A percentile compares a stretch with the other conserved stretches of the same genome.
Conservation (phyloP, 2,329 filamentous ascomycete genomes). For the Exophiala spinifera region DNA sequence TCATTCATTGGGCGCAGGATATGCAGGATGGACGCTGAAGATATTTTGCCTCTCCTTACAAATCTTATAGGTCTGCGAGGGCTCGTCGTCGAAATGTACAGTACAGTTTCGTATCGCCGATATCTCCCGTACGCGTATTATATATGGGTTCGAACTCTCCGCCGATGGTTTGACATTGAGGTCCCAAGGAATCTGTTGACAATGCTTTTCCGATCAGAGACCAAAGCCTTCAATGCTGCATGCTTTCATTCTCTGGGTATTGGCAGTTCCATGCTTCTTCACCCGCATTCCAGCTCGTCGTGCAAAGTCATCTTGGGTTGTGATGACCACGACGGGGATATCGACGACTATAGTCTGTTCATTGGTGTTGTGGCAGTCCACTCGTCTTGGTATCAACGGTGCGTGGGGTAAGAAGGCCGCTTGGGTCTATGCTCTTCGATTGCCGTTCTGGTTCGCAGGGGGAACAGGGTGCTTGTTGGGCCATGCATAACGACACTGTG, state of each 20-base stretch:
- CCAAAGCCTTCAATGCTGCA: background rate
- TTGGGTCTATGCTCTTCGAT: slow-evolving; percentile 8
- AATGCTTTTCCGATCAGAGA: no score
- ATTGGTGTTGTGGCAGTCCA: slow-evolving; percentile 12
- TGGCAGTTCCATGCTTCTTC: slow-evolving; percentile 17
- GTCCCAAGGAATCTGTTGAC: background rate
- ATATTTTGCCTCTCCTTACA: slow-evolving; percentile 12
- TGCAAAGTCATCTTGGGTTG: slow-evolving; percentile 19
- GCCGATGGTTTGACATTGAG: no score
- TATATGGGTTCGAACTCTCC: slow-evolving; percentile 13
- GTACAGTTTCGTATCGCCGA: slow-evolving; percentile 21
- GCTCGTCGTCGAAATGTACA: slow-evolving; percentile 18
- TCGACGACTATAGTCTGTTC: slow-evolving; percentile 19
- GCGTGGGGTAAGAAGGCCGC: slow-evolving; percentile 11
- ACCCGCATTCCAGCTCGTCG: background rate
- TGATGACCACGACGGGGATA: slow-evolving; percentile 16
- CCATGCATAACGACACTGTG: background rate
- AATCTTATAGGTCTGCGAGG: slow-evolving; percentile 17
- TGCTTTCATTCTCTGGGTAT: slow-evolving; percentile 20
- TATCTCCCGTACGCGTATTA: slow-evolving; percentile 12
- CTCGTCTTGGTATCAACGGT: background rate
- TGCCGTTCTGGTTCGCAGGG: slow-evolving; percentile 12
- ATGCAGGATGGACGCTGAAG: no score
- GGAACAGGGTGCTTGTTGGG: slow-evolving; percentile 19
- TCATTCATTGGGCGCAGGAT: no score